phyloP scores from a whole-genome alignment of 371 early-diverging fungal species.

The Mucor irregularis region DNA sequence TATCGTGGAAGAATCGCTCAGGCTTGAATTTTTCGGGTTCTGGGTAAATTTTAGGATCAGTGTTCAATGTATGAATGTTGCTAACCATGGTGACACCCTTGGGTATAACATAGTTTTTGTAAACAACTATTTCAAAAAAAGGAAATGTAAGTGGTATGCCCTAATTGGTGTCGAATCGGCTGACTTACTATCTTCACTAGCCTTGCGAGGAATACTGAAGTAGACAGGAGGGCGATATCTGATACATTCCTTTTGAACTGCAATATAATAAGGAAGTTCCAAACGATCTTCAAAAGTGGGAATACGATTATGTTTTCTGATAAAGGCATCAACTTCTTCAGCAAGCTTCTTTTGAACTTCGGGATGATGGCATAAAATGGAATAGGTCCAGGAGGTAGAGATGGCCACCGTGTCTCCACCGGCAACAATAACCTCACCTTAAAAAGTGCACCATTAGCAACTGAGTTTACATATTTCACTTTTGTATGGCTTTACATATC shows the following conservation, averaged over 20 bases:
- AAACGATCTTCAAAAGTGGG: constrained; percentile 21
- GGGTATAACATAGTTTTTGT: constrained; percentile 21
- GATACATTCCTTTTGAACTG: constrained; percentile 30
- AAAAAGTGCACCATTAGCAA: constrained; percentile 1
- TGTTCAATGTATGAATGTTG: constrained; percentile 15
- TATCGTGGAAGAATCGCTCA: constrained; percentile 23
- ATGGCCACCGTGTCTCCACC: constrained; percentile 9
- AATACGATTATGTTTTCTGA: constrained; percentile 13
- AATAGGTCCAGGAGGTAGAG: constrained; percentile 11
- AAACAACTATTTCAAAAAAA: neutral
- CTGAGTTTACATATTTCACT: neutral
- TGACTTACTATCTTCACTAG: constrained; percentile 30
- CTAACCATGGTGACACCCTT: constrained; percentile 11
- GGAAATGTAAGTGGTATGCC: neutral
- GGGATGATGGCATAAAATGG: constrained; percentile 15
- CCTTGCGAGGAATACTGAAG: constrained; percentile 28
- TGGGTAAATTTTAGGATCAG: neutral
- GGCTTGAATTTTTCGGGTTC: constrained; percentile 26
- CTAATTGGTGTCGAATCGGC: neutral
- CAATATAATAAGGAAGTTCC: constrained; percentile 23
- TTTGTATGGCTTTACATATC: neutral
- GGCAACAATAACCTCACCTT: constrained; percentile 15
- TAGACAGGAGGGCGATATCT: constrained; percentile 27
- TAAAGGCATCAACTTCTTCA: constrained; percentile 20
- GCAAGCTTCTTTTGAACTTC: constrained; percentile 18